Conservation (phyloP, 306 rosid genomes). For the Crataegus laevigata region DNA sequence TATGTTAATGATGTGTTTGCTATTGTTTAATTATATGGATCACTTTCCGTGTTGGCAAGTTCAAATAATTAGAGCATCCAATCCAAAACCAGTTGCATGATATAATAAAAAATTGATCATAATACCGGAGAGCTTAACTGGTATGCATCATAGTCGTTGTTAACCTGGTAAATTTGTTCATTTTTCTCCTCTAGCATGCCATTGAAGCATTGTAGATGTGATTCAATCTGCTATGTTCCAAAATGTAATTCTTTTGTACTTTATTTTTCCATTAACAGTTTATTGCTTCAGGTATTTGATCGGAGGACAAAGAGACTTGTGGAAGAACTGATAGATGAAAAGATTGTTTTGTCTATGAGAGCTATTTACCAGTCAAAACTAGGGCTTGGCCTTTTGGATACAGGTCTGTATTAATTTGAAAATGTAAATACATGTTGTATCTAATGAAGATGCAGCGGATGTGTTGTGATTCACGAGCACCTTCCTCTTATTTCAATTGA, state of each 20-base stretch:
- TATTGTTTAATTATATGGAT: not conserved
- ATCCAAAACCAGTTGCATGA: not conserved
- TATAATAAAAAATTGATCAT: not conserved
- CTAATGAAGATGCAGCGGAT: slow-evolving; percentile 8
- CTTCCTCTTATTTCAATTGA: not conserved
- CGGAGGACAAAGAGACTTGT: slow-evolving; percentile 85
- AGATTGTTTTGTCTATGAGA: slow-evolving; percentile 91
- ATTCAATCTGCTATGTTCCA: not conserved
- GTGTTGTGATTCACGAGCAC: not conserved
- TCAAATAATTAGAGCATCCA: not conserved
- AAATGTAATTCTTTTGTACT: not conserved
- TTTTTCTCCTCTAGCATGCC: not conserved
- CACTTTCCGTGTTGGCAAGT: not conserved
- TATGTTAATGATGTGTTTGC: not conserved
- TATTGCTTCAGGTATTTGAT: slow-evolving; percentile 62
- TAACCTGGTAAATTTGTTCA: not conserved
- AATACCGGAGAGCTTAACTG: not conserved
- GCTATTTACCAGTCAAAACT: slow-evolving; percentile 95
- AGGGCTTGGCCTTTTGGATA: slow-evolving; percentile 82
- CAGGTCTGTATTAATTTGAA: slow-evolving; percentile 37
- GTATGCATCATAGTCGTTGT: not conserved
- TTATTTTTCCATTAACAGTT: slow-evolving; percentile 6
- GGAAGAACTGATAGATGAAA: slow-evolving; percentile 83
- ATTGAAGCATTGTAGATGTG: not conserved
- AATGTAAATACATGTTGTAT: not conserved